Conservation (phyloP, 2,329 filamentous ascomycete species). For the Metarhizium humberi region DNA sequence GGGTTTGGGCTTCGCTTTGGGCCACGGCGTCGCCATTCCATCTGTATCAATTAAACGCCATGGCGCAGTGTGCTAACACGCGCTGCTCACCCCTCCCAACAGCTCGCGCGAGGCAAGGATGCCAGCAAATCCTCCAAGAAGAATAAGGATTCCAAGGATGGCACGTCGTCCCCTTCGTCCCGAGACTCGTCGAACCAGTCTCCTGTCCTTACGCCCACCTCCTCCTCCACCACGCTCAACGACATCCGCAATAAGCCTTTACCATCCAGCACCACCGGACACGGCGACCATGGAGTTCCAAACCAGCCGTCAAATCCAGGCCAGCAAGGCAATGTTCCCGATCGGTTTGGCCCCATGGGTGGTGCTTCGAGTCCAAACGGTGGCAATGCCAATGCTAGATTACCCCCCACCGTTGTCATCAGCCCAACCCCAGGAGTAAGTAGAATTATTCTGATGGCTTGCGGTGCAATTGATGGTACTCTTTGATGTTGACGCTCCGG, state of each 20-base stretch:
- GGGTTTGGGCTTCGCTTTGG: not conserved
- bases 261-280: conserved; percentile 43
- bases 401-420: conserved; percentile 85
- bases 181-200: conserved; percentile 48
- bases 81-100: conserved; percentile 16
- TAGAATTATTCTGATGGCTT: not conserved
- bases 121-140: conserved; percentile 75
- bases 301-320: conserved; percentile 31
- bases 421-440: conserved; percentile 88
- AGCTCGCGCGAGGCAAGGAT: conserved; percentile 89
- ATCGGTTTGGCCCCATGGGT: conserved; percentile 31
- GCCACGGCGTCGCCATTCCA: not conserved
- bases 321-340: conserved; percentile 26
- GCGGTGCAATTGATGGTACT: not conserved
- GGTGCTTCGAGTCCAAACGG: conserved; percentile 27
- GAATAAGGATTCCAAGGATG: conserved; percentile 63
- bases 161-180: conserved; percentile 68
- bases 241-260: conserved; percentile 78
- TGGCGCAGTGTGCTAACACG: conserved; percentile 10
- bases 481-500: not conserved
- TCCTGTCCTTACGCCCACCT: conserved; percentile 67
- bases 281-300: conserved; percentile 30
- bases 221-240: conserved; percentile 78
- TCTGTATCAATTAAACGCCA: not conserved
- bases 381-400: conserved; percentile 23